Evolutionary conservation across 495 filamentous ascomycete species (phyloP).

Genomic region (Halenospora varia): DNA sequence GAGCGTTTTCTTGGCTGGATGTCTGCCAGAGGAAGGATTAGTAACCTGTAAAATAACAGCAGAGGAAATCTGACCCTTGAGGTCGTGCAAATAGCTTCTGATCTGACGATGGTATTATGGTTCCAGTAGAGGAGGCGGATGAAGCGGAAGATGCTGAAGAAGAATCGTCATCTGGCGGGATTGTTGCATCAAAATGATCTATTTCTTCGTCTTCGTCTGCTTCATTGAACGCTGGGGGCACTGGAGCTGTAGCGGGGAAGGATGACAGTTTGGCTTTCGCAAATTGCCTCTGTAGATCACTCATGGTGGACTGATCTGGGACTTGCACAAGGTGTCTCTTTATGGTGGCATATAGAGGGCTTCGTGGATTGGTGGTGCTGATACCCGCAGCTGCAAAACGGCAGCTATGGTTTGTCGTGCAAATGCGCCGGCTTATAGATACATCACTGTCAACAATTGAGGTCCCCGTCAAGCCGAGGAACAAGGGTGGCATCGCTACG

Average conservation of each 20-base stretch:
- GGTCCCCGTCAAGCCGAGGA: no score
- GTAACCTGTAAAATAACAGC: background rate
- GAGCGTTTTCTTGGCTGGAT: conserved; percentile 33
- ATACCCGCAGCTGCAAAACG: no score
- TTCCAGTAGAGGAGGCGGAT: conserved; percentile 83
- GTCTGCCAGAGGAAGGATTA: conserved; percentile 7
- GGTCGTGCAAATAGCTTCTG: conserved; percentile 70
- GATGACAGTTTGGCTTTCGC: conserved; percentile 71
- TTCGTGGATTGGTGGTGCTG: no score
- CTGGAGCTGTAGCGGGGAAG: conserved; percentile 47
- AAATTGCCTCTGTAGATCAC: conserved; percentile 79
- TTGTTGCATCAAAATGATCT: conserved; percentile 30
- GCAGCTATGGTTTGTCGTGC: no score
- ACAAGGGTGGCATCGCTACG: no score
- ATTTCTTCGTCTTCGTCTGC: conserved; percentile 41
- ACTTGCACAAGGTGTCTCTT: background rate
- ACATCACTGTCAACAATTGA: no score
- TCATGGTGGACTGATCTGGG: conserved; percentile 52
- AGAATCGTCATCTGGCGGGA: conserved; percentile 60
- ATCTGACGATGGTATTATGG: conserved; percentile 74
- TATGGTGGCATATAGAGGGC: no score
- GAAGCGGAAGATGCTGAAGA: conserved; percentile 62
- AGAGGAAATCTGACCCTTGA: conserved; percentile 45
- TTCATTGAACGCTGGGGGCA: conserved; percentile 43
- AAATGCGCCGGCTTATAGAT: no score